Evolutionary conservation across 768 basidiomycete genomes (phyloP), one percentile per base, ranked within the genome.

Genomic region (Serendipita indica): DNA sequence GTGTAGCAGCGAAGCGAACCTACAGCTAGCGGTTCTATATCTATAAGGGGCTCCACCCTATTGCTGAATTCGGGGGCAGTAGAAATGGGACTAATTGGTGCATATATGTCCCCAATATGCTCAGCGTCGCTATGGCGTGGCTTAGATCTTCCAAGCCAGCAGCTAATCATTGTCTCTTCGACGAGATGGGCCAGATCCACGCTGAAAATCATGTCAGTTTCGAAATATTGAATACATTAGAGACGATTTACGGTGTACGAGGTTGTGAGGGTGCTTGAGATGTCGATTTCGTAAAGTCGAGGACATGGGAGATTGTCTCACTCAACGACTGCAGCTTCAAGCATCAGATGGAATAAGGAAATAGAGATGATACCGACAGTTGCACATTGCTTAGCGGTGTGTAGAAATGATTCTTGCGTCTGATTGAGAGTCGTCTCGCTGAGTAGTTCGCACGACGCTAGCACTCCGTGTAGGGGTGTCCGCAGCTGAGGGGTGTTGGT

Each of bases 281-380:
- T 54, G 49, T 54, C 22, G 49, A 54, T 67, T 97, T 97, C 32
- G 91, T 94, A 66, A 93, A 97, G 68, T 97, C 93, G 25, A 97
- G 74, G 3, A 97, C 93, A 64, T 97, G 93, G 66, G 96, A 96
- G 52, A 97, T 92, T 0, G 92, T 94, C 72, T 97, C 93, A 37
- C 92, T 88, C 1, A 97, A 77, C 7, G 22, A 25, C n/a, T 43
- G 27, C 41, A 7, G 25, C 22, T 54, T 27, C 20, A n/a, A 22
- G 10, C 22, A 12, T 28, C 16, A n/a, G 10, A 33, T 18, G 12
- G 25, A 10, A 10, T 37, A n/a, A 37, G 10, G 10, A 37, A n/a
- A 10, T n/a, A n/a, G 35, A 37, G n/a, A 37, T 37, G 37, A 18
- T 10, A 54, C 49, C 7, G 4, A 54, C 49, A 20, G 22, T 25